These are phyloP conservation scores for Boletus edulis DNA, from an alignment of 768 basidiomycete genomes.

Conservation along the genomic window DNA sequence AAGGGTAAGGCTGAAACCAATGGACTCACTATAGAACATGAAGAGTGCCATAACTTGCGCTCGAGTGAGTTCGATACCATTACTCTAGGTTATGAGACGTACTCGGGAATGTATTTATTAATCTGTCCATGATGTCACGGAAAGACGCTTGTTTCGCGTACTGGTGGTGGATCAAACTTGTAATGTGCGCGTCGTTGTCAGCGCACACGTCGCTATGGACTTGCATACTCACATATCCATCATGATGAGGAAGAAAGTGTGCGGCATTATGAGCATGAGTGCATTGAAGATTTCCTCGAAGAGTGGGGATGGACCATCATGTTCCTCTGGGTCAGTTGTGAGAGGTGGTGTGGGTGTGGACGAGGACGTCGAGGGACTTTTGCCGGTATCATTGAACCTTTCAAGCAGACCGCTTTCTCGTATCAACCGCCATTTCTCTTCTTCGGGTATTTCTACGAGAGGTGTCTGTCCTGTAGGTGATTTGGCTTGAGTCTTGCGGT, in stretches of 20 bases:
- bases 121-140: conserved; percentile 48
- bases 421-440: conserved; percentile 78
- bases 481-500: conserved; percentile 19
- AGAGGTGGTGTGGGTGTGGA: not conserved
- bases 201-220: not conserved
- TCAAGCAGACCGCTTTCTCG: conserved; percentile 61
- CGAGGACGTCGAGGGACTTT: not conserved
- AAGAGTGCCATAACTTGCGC: conserved; percentile 67
- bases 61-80: conserved; percentile 1
- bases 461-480: conserved; percentile 12
- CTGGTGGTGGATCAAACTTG: conserved; percentile 75
- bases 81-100: conserved; percentile 27
- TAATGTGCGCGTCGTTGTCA: not conserved
- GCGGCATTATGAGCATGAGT: conserved; percentile 64
- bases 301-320: conserved; percentile 40
- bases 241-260: conserved; percentile 69
- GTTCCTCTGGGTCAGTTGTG: conserved; percentile 15
- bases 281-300: conserved; percentile 72
- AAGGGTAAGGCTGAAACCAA: not conserved
- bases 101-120: conserved; percentile 74
- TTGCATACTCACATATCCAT: conserved; percentile 74
- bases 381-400: conserved; percentile 24
- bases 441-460: conserved; percentile 58
- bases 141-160: conserved; percentile 62
- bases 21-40: conserved; percentile 38